Conservation (phyloP, 495 filamentous ascomycete species). For the Podospora sp. region DNA sequence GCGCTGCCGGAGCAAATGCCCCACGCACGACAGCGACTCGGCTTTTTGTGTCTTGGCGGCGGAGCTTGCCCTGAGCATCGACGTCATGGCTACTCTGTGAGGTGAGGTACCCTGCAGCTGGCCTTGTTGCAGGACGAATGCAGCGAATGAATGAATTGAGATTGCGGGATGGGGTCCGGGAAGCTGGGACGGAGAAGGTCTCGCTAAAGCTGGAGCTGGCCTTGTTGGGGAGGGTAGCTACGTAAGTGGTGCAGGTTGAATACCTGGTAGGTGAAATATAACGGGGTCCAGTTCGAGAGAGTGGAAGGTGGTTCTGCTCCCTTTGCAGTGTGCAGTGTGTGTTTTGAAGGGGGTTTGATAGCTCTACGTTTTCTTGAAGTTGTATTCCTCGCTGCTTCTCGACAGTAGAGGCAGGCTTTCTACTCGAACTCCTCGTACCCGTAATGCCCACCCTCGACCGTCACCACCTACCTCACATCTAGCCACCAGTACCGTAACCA, state of each 20-base stretch:
- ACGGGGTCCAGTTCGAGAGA: too few relatives aligned
- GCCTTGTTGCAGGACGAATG: too few relatives aligned
- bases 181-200: background rate
- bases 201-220: too few relatives aligned
- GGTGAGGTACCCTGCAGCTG: background rate
- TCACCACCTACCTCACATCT: background rate
- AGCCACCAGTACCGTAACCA: background rate
- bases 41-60: background rate
- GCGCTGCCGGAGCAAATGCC: background rate
- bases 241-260: too few relatives aligned
- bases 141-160: background rate
- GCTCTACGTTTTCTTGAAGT: background rate
- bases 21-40: background rate
- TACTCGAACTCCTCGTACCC: background rate
- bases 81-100: conserved; percentile 14
- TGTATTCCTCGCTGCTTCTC: background rate
- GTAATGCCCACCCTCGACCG: background rate
- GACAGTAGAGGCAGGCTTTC: background rate
- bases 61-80: too few relatives aligned
- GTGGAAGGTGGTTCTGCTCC: too few relatives aligned
- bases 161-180: too few relatives aligned
- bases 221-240: too few relatives aligned
- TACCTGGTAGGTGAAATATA: too few relatives aligned
- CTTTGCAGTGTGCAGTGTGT: too few relatives aligned
- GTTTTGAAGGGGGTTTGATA: too few relatives aligned